These are phyloP conservation scores for Heteromeles arbutifolia DNA, from an alignment of 306 rosid genomes.

Conservation along the genomic window DNA sequence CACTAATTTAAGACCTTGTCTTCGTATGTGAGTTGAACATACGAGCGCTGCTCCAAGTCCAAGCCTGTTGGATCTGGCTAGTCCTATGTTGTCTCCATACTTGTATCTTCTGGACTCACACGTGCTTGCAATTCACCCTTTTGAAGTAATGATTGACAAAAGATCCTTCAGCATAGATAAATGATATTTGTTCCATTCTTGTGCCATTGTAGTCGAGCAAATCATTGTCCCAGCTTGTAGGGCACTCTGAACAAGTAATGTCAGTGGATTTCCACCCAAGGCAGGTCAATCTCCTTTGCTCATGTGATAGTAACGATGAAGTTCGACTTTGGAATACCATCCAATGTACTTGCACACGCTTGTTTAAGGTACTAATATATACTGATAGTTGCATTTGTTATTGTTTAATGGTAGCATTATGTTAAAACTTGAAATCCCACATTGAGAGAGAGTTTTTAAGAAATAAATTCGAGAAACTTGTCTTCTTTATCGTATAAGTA, in stretches of 20 bases:
- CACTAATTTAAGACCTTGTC: background rate
- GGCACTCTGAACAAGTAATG: constrained; percentile 51
- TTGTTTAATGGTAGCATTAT: background rate
- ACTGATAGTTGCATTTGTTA: constrained; percentile 7
- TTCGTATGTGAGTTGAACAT: background rate
- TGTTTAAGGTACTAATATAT: constrained; percentile 39
- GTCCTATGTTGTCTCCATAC: background rate
- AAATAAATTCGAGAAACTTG: background rate
- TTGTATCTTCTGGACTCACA: background rate
- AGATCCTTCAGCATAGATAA: background rate
- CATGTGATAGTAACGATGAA: constrained; percentile 43
- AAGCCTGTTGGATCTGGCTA: background rate
- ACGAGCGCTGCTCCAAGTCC: background rate
- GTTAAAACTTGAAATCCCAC: background rate
- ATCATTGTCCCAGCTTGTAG: constrained; percentile 26
- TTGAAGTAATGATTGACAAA: background rate
- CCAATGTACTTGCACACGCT: constrained; percentile 14
- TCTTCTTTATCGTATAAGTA: background rate
- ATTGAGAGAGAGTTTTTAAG: background rate
- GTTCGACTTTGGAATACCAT: constrained; percentile 47
- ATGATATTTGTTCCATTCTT: background rate
- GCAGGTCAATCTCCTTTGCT: constrained; percentile 43
- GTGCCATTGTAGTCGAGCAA: constrained; percentile 32
- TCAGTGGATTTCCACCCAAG: constrained; percentile 71
- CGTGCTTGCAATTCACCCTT: background rate